These are phyloP conservation scores for Chlamydomonas asymmetrica DNA, from an alignment of 139 green algal genomes.

Conservation along the genomic window DNA sequence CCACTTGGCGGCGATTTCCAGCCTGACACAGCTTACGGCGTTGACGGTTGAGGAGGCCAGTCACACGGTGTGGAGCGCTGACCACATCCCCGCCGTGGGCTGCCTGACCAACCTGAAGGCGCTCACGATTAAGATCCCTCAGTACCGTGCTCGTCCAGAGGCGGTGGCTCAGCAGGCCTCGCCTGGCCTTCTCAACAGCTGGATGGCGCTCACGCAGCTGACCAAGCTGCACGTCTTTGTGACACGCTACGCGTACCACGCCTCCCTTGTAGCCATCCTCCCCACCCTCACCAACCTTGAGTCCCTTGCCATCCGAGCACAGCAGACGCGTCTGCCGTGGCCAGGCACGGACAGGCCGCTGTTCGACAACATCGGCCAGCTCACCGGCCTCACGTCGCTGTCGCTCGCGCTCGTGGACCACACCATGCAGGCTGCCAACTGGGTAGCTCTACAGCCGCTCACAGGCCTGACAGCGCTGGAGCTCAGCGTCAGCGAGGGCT, in stretches of 20 bases:
- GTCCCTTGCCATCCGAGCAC: conserved; percentile 21
- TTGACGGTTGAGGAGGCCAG: conserved; percentile 29
- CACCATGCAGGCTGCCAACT: conserved; percentile 23
- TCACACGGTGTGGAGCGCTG: conserved; percentile 8
- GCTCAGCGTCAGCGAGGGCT: conserved; percentile 24
- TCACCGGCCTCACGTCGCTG: conserved; percentile 20
- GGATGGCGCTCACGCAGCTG: conserved; percentile 15
- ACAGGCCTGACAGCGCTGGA: conserved; percentile 9
- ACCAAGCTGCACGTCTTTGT: conserved; percentile 29
- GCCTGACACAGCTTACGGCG: conserved; percentile 21
- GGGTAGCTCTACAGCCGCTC: conserved; percentile 11
- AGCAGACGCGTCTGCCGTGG: conserved; percentile 25
- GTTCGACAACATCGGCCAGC: conserved; percentile 16
- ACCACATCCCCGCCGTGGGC: conserved; percentile 27
- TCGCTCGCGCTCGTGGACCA: conserved; percentile 24
- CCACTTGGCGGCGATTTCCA: conserved; percentile 14
- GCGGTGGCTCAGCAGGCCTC: not conserved
- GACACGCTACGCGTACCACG: conserved; percentile 21
- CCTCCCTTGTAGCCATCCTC: conserved; percentile 18
- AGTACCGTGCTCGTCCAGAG: conserved; percentile 11
- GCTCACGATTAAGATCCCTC: conserved; percentile 26
- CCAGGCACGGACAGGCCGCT: conserved; percentile 25
- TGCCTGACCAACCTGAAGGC: conserved; percentile 17
- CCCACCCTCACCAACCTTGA: conserved; percentile 20
- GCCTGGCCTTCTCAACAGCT: conserved; percentile 1